These are phyloP conservation scores for Gaeumannomyces tritici DNA, from an alignment of 2,329 filamentous ascomycete species.

Conservation along the genomic window DNA sequence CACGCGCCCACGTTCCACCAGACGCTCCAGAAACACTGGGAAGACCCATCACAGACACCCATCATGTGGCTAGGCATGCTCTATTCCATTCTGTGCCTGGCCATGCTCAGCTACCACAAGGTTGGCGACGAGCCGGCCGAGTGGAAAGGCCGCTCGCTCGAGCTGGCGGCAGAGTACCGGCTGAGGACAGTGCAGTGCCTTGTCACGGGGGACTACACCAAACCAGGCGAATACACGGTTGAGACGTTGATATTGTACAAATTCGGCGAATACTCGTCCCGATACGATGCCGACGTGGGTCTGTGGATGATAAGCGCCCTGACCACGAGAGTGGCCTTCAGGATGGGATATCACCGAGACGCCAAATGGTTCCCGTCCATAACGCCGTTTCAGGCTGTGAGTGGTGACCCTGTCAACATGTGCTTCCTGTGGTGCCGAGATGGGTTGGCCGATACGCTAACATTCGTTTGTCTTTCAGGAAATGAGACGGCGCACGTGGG, in stretches of 20 bases:
- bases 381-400: constrained; percentile 60
- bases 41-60: constrained; percentile 60
- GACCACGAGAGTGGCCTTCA: constrained; percentile 48
- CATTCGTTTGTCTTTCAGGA: constrained; percentile 33
- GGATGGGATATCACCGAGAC: constrained; percentile 73
- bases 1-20: constrained; percentile 80
- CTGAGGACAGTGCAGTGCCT: constrained; percentile 70
- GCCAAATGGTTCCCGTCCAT: constrained; percentile 64
- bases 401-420: constrained; percentile 14
- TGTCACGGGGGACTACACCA: constrained; percentile 67
- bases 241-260: constrained; percentile 70
- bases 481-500: constrained; percentile 61
- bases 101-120: constrained; percentile 70
- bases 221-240: constrained; percentile 64
- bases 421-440: neutral
- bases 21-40: constrained; percentile 57
- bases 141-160: constrained; percentile 57
- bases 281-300: constrained; percentile 64
- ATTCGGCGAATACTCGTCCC: constrained; percentile 64
- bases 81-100: constrained; percentile 67
- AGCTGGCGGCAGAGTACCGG: constrained; percentile 55
- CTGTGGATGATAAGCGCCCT: constrained; percentile 49
- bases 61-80: constrained; percentile 72
- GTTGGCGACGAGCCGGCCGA: constrained; percentile 72
- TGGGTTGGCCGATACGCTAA: neutral